Percentiles rank a stretch among this genome's conserved stretches.
These are phyloP conservation scores for Cicer arietinum DNA, from an alignment of 306 rosid genomes.

Conservation along the genomic window DNA sequence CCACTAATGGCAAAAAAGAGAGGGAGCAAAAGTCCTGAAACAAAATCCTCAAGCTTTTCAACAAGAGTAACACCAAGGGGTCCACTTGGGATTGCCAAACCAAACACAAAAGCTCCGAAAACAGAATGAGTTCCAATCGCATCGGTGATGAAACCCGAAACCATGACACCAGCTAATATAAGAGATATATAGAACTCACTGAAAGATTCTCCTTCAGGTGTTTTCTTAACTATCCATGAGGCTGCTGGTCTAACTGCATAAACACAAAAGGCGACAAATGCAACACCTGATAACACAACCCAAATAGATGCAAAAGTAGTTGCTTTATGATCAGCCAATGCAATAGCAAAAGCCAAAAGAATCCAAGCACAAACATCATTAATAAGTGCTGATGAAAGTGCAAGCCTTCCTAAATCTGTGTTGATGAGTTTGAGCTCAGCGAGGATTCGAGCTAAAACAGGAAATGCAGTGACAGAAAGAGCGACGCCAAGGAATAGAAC, in stretches of 20 bases:
- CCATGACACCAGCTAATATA: constrained; percentile 89
- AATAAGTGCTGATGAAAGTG: constrained; percentile 77
- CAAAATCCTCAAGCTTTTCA: constrained; percentile 94
- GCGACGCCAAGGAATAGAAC: constrained; percentile 82
- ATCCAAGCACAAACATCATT: constrained; percentile 91
- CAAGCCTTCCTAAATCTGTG: constrained; percentile 76
- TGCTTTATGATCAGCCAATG: constrained; percentile 62
- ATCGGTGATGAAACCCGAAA: constrained; percentile 86
- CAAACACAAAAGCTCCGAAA: constrained; percentile 92
- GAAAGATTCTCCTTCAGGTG: constrained; percentile 85
- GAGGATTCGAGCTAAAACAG: constrained; percentile 74
- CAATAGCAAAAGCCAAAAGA: constrained; percentile 79
- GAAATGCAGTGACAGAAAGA: constrained; percentile 88
- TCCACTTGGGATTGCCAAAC: constrained; percentile 86
- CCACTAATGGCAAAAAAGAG: constrained; percentile 92
- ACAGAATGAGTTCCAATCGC: constrained; percentile 93
- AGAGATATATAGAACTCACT: constrained; percentile 76
- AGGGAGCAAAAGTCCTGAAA: constrained; percentile 92
- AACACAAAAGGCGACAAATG: constrained; percentile 62
- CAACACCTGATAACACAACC: constrained; percentile 71
- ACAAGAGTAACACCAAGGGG: constrained; percentile 83
- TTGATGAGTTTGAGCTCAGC: constrained; percentile 87
- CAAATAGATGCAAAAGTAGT: constrained; percentile 73
- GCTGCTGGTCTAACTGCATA: constrained; percentile 67
- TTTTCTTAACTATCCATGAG: constrained; percentile 63